A percentile compares a stretch with the other conserved stretches of the same genome.
Evolutionary conservation across 768 basidiomycete species (phyloP).

Genomic region (Kwoniella botswanensis): DNA sequence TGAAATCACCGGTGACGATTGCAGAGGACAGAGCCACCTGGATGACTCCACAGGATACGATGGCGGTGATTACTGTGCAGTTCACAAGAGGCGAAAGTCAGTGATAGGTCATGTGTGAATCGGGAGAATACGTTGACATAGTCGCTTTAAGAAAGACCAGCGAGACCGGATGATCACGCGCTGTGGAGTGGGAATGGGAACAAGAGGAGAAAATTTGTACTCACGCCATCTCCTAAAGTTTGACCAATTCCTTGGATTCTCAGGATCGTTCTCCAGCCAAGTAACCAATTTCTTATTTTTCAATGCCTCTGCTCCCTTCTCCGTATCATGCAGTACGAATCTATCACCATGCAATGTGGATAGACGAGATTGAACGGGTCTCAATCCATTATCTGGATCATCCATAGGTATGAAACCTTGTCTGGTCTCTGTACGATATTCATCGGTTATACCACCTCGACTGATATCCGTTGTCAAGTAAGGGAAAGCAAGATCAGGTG

Average conservation of each 20-base stretch:
- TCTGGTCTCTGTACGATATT: slow-evolving; percentile 31
- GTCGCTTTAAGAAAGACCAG: neutral
- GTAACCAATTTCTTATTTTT: slow-evolving; percentile 41
- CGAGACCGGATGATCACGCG: neutral
- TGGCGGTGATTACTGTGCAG: slow-evolving; percentile 31
- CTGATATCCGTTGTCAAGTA: slow-evolving; percentile 36
- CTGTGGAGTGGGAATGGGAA: neutral
- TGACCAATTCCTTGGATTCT: slow-evolving; percentile 43
- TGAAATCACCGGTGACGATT: slow-evolving; percentile 42
- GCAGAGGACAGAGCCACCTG: slow-evolving; percentile 40
- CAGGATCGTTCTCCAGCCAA: slow-evolving; percentile 31
- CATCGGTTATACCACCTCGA: slow-evolving; percentile 36
- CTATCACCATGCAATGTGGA: slow-evolving; percentile 23
- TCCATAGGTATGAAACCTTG: slow-evolving; percentile 29
- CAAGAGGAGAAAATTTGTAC: neutral
- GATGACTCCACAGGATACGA: slow-evolving; percentile 33
- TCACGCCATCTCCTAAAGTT: slow-evolving; percentile 32
- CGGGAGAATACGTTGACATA: neutral
- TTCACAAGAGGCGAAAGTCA: slow-evolving; percentile 8
- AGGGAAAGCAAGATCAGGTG: slow-evolving; percentile 36
- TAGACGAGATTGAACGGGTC: slow-evolving; percentile 16
- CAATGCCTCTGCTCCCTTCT: slow-evolving; percentile 13
- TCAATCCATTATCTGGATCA: slow-evolving; percentile 29
- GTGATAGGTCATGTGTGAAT: neutral
- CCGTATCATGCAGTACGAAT: slow-evolving; percentile 24